These are phyloP conservation scores for Sphagnum tenellum DNA, from an alignment of 225 moss, liverwort and hornwort genomes.

Conservation along the genomic window DNA sequence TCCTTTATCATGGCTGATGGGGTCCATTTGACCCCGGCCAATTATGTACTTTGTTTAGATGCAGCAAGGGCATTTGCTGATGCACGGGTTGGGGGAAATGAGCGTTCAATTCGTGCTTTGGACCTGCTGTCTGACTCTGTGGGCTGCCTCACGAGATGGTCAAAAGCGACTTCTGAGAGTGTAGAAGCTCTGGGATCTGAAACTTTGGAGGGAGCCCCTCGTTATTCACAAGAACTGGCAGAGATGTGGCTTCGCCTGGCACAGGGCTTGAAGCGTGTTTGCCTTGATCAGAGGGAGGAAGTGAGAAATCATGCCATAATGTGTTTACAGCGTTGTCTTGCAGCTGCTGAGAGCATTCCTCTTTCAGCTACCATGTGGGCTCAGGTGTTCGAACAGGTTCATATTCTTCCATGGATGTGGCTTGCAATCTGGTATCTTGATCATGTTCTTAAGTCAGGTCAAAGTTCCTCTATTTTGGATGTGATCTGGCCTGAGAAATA, in stretches of 20 bases:
- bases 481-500: too few relatives aligned
- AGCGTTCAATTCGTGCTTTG: constrained; percentile 78
- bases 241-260: constrained; percentile 99
- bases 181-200: constrained; percentile 18
- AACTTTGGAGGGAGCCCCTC: constrained; percentile 35
- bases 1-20: constrained; percentile 95
- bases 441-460: constrained; percentile 5
- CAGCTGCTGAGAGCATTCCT: constrained; percentile 69
- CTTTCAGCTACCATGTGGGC: constrained; percentile 78
- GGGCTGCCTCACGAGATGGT: constrained; percentile 81
- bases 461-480: background rate
- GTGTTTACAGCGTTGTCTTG: constrained; percentile 85
- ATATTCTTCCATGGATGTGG: constrained; percentile 10
- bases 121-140: constrained; percentile 89
- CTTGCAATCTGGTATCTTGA: background rate
- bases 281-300: constrained; percentile 93
- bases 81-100: constrained; percentile 88
- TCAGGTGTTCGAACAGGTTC: constrained; percentile 86
- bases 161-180: constrained; percentile 36
- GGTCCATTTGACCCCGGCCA: constrained; percentile 85
- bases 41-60: constrained; percentile 95
- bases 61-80: constrained; percentile 98
- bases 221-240: constrained; percentile 75
- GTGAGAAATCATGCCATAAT: constrained; percentile 89
- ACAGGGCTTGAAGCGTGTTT: constrained; percentile 77